phyloP scores from a whole-genome alignment of 768 basidiomycete genomes.

The Artomyces pyxidatus region DNA sequence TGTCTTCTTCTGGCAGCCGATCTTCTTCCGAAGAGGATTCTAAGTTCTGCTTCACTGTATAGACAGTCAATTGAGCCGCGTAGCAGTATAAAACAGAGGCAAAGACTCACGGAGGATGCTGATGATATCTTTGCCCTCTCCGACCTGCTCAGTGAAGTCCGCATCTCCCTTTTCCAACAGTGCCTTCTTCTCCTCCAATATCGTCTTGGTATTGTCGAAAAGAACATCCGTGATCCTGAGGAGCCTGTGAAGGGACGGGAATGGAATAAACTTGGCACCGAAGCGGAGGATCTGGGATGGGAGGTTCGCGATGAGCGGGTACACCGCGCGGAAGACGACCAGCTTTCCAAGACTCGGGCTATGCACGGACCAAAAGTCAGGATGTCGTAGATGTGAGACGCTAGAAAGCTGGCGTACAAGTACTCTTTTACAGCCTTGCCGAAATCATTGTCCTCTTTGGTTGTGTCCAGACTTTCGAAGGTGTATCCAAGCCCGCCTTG shows the following conservation, averaged over 20 bases:
- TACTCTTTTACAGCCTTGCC: slow-evolving; percentile 19
- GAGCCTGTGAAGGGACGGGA: slow-evolving; percentile 23
- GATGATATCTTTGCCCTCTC: slow-evolving; percentile 37
- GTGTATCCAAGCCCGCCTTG: slow-evolving; percentile 11
- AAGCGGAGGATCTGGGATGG: slow-evolving; percentile 25
- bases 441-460: slow-evolving; percentile 10
- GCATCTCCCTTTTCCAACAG: slow-evolving; percentile 27
- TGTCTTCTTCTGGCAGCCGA: background rate
- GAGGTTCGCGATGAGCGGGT: slow-evolving; percentile 13
- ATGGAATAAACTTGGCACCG: slow-evolving; percentile 27
- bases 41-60: slow-evolving; percentile 33
- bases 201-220: slow-evolving; percentile 25
- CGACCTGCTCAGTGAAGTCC: slow-evolving; percentile 21
- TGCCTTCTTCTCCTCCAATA: slow-evolving; percentile 31
- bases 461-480: slow-evolving; percentile 11
- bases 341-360: slow-evolving; percentile 5
- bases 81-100: background rate
- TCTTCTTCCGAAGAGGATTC: slow-evolving; percentile 20
- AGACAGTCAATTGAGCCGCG: background rate
- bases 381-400: background rate
- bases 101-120: slow-evolving; percentile 37
- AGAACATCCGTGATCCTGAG: slow-evolving; percentile 30
- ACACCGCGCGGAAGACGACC: slow-evolving; percentile 8
- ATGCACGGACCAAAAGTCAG: slow-evolving; percentile 1
- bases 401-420: slow-evolving; percentile 5